Evolutionary conservation across 2,329 filamentous ascomycete species (phyloP).

Genomic region (Penicillium sp.): DNA sequence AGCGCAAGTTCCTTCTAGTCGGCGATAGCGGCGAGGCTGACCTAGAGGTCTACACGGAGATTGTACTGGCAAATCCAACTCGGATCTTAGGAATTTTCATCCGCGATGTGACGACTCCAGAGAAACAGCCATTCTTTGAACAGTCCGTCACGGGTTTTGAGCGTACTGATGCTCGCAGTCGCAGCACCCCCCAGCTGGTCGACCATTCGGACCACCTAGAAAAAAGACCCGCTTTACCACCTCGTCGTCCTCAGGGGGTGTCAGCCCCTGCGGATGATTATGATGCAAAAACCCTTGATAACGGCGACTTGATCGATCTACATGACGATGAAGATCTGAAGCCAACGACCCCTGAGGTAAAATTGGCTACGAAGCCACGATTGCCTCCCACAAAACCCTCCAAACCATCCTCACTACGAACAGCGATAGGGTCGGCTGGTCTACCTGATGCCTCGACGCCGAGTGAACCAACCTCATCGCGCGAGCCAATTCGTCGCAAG

Average conservation of each 20-base stretch:
- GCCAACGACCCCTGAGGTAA: slow-evolving; percentile 11
- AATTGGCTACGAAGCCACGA: slow-evolving; percentile 21
- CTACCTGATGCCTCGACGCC: slow-evolving; percentile 2
- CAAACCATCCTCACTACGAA: slow-evolving; percentile 45
- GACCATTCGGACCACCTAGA: slow-evolving; percentile 28
- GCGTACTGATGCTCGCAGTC: slow-evolving; percentile 19
- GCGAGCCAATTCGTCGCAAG: slow-evolving; percentile 33
- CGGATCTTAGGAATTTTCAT: slow-evolving; percentile 87
- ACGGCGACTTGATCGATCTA: slow-evolving; percentile 42
- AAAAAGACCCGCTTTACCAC: slow-evolving; percentile 41
- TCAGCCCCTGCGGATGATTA: slow-evolving; percentile 11
- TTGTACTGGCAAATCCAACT: slow-evolving; percentile 79
- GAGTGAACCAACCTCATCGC: slow-evolving; percentile 9
- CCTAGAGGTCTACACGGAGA: slow-evolving; percentile 92
- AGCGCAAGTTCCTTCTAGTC: slow-evolving; percentile 83
- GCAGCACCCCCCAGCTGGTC: slow-evolving; percentile 26
- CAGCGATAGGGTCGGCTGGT: slow-evolving; percentile 29
- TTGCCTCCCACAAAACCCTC: slow-evolving; percentile 43
- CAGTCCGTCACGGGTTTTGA: slow-evolving; percentile 48
- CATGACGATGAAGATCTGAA: slow-evolving; percentile 31
- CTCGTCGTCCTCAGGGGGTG: slow-evolving; percentile 32
- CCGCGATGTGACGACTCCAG: slow-evolving; percentile 83
- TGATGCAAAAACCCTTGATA: slow-evolving; percentile 27
- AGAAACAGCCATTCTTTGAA: slow-evolving; percentile 74
- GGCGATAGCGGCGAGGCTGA: slow-evolving; percentile 97